Base-by-base conservation (phyloP, 2,329 filamentous ascomycete genomes). In the Ampelomyces quisqualis region DNA sequence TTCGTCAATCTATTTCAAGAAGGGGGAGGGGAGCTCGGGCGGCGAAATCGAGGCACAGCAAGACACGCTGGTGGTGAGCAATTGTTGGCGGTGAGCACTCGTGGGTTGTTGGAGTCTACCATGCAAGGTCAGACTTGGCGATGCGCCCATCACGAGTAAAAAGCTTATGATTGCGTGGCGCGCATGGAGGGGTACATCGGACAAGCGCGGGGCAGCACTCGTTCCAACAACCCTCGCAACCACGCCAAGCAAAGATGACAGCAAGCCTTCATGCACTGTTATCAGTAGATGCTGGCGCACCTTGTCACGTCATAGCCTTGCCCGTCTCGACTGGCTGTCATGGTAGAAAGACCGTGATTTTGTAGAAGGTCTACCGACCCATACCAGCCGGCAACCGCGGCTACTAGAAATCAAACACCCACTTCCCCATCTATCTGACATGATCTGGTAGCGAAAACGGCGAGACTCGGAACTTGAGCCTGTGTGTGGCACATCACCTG, bases 231-330 rank as follows among this genome's bases (percentile, higher is more conserved):
- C 34, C 28, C 22, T 36, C 49, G 39, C 43, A 43, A 38, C 26
- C 21, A 29, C 14, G 45, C 47, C 43, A 46, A 53, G 47, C 22
- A 3, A n/a, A 40, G 41, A 29, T 51, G 45, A 48, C 39, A 48
- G 43, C 47, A 20, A 43, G 34, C 30, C 36, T 31, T 46, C 40
- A 53, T 53, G 51, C 51, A 53, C 20, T 15, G 45, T 58, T 58
- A 58, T 58, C 55, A 57, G 45, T 48, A 30, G 9, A 13, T 24
- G 34, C 20, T 21, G 30, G 26, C 24, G 27, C 14, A 10, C 20
- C 28, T 39, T 39, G 33, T 39, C 37, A 17, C 37, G 37, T 29
- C 37, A 39, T 39, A n/a, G n/a, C n/a, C n/a, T n/a, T n/a, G n/a
- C n/a, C n/a, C n/a, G n/a, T n/a, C n/a, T n/a, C n/a, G n/a, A n/a